Percentiles rank a stretch among this genome's conserved stretches.
Evolutionary conservation across 306 rosid species (phyloP).

Genomic region (Corylus avellana): DNA sequence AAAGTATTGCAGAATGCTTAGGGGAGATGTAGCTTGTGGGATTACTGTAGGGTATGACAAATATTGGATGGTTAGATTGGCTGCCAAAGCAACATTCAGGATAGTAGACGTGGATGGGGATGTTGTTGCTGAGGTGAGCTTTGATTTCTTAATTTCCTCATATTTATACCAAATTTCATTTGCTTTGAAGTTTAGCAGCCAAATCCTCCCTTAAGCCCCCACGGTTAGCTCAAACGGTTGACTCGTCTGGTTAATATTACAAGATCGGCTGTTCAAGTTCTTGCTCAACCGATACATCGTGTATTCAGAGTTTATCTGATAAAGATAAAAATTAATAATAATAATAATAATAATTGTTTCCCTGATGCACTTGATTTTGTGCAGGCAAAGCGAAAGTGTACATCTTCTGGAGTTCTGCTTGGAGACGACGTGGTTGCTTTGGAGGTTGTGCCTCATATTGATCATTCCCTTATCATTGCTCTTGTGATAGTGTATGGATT

Average conservation of each 20-base stretch:
- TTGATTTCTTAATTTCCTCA: not conserved
- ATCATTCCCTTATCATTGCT: slow-evolving; percentile 68
- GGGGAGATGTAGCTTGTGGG: slow-evolving; percentile 50
- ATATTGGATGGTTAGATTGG: slow-evolving; percentile 46
- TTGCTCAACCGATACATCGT: too few species aligned
- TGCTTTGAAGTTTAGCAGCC: too few species aligned
- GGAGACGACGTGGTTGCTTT: slow-evolving; percentile 70
- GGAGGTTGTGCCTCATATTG: slow-evolving; percentile 48
- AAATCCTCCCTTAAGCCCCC: too few species aligned
- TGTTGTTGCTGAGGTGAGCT: slow-evolving; percentile 69
- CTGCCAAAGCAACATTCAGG: slow-evolving; percentile 45
- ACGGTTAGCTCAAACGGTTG: too few species aligned
- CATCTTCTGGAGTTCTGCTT: slow-evolving; percentile 50
- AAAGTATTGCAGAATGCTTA: slow-evolving; percentile 40
- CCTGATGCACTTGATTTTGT: not conserved
- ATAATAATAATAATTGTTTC: not conserved
- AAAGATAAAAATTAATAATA: too few species aligned
- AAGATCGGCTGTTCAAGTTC: too few species aligned
- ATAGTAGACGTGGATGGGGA: slow-evolving; percentile 52
- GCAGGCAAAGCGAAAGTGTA: slow-evolving; percentile 69
- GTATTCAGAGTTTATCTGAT: too few species aligned
- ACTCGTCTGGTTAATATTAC: too few species aligned
- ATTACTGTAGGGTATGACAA: slow-evolving; percentile 53
- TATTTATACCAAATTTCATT: not conserved
- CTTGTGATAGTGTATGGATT: slow-evolving; percentile 62